Base-by-base conservation (phyloP, 345 rosid genomes). In the Bruguiera sexangula region DNA sequence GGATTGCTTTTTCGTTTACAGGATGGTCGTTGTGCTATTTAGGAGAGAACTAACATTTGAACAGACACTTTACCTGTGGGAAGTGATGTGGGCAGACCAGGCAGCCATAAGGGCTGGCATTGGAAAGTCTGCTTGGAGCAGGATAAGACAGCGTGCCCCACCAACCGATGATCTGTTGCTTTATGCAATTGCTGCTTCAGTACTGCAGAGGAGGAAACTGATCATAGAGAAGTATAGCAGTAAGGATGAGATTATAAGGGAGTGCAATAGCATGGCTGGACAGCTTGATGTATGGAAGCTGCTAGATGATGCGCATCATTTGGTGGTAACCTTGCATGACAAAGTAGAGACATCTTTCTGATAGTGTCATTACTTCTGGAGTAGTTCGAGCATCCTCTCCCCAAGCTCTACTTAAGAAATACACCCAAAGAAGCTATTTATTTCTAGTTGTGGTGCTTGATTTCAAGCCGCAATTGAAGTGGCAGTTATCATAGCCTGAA, bases 51-150 rank as follows among this genome's bases (percentile, higher is more conserved):
- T 95, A 71, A 83, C 93, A 13, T 81, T 92, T 66, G 98, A 95
- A 65, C 97, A 95, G 72, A 89, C 99, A 6, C 52, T 85, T 63
- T 78, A 82, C 83, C 91, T 95, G 4, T 95, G 99, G 99, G 99
- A 95, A 80, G 98, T 92, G 46, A 85, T 95, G 82, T 92, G 99
- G 99, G 99, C 98, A 21, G 98, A 95, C 80, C 98, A 90, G 75
- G 98, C 97, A 50, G 96, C 99, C 21, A 81, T 89, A 27, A 89
- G 97, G 77, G 91, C 91, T 7, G 93, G 96, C 71, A 73, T 95
- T 2, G 92, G 96, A 52, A 92, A 85, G 69, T 83, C 98, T 27
- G 87, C 97, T 0, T 92, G 99, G 99, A 86, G 89, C 78, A 77
- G 85, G 50, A 87, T 92, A 73, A 85, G 92, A 72, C 96, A 87